Base-by-base conservation (phyloP, 352 stramenopile genomes). In the Pythium chondricola region DNA sequence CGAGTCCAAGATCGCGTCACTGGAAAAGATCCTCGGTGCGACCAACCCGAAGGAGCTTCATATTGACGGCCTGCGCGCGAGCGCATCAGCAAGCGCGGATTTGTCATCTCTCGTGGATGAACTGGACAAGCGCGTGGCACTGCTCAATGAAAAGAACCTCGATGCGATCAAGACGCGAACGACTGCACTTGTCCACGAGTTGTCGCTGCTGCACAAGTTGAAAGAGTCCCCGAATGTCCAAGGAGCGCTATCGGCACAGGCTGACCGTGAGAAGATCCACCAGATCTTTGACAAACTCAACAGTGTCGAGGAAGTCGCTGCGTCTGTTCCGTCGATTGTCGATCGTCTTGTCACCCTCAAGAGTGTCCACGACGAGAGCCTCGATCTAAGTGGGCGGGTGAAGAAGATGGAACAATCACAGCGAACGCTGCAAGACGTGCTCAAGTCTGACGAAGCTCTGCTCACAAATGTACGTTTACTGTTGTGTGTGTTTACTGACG, bases 141-240 rank as follows among this genome's bases (percentile, higher is more conserved):
- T 93, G 43, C 69, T 93, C 42, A 87, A 67, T 35, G 70, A 86
- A 36, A 85, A 87, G 48, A 86, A 86, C 57, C 33, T 93, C 35
- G 78, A 89, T 53, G 69, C 81, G 4, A 74, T 93, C 25, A 90
- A 86, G 61, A 74, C 69, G 25, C 81, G 81, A 30, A 86, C 80
- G 6, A 81, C 76, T 2, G 78, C 77, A 33, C 67, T 93, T 2
- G 63, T 90, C 47, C 76, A 90, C 48, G 75, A 93, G 21, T 74
- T 93, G 36, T 84, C 71, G 30, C 54, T 88, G 32, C 65, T 93
- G 5, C 75, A 74, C 47, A 93, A 93, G 58, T 61, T 93, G 17
- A 86, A 88, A 18, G 78, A 93, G 47, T 74, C 74, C 9, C 61
- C 73, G 30, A 65, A 64, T 43, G 74, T 85, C 4, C 74, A 88